Conservation (phyloP, 805 yeast species). For the Saturnispora zaruensis region DNA sequence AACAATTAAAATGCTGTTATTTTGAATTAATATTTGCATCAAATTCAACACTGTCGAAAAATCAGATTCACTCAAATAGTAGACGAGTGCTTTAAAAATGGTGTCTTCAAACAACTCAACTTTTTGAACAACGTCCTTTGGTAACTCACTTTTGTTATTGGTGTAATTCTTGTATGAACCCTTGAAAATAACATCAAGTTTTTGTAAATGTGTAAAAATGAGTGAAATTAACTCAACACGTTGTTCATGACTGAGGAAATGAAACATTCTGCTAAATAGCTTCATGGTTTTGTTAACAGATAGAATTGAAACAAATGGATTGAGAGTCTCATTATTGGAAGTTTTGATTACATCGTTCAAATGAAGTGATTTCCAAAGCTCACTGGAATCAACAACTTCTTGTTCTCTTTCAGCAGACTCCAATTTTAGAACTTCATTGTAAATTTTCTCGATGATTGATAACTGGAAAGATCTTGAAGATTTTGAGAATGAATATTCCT, state of each 20-base stretch:
- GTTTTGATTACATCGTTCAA: slow-evolving; percentile 52
- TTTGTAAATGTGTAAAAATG: slow-evolving; percentile 70
- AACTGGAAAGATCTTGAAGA: slow-evolving; percentile 46
- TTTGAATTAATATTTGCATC: slow-evolving; percentile 59
- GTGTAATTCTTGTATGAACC: slow-evolving; percentile 69
- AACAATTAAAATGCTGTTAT: slow-evolving; percentile 63
- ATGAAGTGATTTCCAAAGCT: slow-evolving; percentile 72
- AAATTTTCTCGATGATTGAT: slow-evolving; percentile 68
- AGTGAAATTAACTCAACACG: slow-evolving; percentile 68
- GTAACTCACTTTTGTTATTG: slow-evolving; percentile 35
- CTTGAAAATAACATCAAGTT: slow-evolving; percentile 64
- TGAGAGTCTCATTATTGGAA: slow-evolving; percentile 47
- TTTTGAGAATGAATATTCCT: slow-evolving; percentile 26
- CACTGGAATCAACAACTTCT: slow-evolving; percentile 35
- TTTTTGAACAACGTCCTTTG: slow-evolving; percentile 46
- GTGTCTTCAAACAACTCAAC: slow-evolving; percentile 74
- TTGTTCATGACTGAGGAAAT: slow-evolving; percentile 69
- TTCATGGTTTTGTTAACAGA: slow-evolving; percentile 83
- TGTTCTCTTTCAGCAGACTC: slow-evolving; percentile 68
- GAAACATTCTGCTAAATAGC: slow-evolving; percentile 79
- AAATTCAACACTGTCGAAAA: slow-evolving; percentile 73
- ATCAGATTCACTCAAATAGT: slow-evolving; percentile 72
- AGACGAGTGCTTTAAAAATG: slow-evolving; percentile 75
- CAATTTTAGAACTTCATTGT: slow-evolving; percentile 63
- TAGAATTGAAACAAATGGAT: slow-evolving; percentile 77